Conservation (phyloP, 805 yeast species). For the Ogataea minuta region DNA sequence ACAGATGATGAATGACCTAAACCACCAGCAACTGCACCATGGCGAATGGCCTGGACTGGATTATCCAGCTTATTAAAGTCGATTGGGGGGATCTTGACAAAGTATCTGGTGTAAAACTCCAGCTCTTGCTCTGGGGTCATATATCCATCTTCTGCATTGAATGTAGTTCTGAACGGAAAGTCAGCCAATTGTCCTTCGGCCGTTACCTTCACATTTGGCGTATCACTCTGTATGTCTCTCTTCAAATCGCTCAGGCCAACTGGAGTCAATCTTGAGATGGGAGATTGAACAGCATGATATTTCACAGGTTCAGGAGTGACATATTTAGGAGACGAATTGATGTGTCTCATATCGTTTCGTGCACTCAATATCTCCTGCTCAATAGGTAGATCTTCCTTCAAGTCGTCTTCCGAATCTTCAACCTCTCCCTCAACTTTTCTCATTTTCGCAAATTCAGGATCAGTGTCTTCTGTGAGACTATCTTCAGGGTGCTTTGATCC, state of each 20-base stretch:
- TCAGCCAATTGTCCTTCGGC: conserved; percentile 14
- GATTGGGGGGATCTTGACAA: conserved; percentile 24
- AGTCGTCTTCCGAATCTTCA: conserved; percentile 18
- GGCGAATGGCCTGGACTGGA: conserved; percentile 22
- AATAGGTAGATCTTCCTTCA: conserved; percentile 8
- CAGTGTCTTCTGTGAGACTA: conserved; percentile 16
- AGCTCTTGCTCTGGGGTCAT: conserved; percentile 37
- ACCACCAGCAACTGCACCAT: conserved; percentile 19
- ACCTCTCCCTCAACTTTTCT: conserved; percentile 7
- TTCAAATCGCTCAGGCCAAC: background rate
- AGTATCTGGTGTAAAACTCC: conserved; percentile 40
- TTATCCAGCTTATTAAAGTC: conserved; percentile 23
- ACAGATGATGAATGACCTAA: conserved; percentile 27
- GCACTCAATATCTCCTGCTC: conserved; percentile 3
- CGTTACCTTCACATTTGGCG: background rate
- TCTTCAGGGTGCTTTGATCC: conserved; percentile 9
- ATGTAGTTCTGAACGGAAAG: conserved; percentile 22
- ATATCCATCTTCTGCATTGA: conserved; percentile 38
- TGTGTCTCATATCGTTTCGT: conserved; percentile 1
- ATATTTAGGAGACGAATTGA: conserved; percentile 5
- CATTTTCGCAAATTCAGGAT: conserved; percentile 1
- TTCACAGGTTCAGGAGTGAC: conserved; percentile 2
- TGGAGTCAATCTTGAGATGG: conserved; percentile 5
- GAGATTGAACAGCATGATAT: background rate
- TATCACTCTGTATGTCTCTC: background rate